phyloP scores from a whole-genome alignment of 2,329 filamentous ascomycete genomes.

The Claviceps arundinis region DNA sequence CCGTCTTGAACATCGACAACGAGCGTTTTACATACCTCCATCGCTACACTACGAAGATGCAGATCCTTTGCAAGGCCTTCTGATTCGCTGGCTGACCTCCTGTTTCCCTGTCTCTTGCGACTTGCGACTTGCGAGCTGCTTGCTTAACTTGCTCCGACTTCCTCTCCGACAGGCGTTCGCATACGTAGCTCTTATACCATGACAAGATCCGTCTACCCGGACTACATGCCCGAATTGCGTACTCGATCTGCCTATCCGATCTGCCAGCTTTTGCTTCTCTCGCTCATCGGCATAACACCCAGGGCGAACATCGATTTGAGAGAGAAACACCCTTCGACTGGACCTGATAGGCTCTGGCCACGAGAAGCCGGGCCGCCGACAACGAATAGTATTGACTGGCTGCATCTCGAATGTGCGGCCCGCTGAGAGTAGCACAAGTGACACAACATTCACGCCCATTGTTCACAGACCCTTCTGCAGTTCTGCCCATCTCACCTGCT shows the following conservation, averaged over 20 bases:
- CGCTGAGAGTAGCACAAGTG: not conserved
- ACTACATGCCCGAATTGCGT: not conserved
- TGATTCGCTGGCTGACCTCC: not conserved
- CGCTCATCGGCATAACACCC: not conserved
- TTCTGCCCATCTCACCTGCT: not conserved
- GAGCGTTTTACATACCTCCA: not conserved
- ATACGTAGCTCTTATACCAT: not conserved
- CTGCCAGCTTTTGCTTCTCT: no score
- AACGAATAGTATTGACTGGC: not conserved
- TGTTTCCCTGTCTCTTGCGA: not conserved
- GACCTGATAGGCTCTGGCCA: not conserved
- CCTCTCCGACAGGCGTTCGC: not conserved
- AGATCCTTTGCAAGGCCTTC: not conserved
- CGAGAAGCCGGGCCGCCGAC: not conserved
- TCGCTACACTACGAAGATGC: not conserved
- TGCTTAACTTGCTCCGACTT: not conserved
- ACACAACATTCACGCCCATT: conserved; percentile 1
- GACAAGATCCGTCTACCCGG: not conserved
- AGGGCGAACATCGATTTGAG: not conserved
- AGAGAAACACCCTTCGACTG: not conserved
- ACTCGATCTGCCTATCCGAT: no score
- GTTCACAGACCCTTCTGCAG: not conserved
- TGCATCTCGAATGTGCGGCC: not conserved
- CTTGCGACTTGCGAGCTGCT: not conserved
- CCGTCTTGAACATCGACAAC: not conserved